phyloP scores from a whole-genome alignment of 257 asterid genomes.

The Solanum acaule region DNA sequence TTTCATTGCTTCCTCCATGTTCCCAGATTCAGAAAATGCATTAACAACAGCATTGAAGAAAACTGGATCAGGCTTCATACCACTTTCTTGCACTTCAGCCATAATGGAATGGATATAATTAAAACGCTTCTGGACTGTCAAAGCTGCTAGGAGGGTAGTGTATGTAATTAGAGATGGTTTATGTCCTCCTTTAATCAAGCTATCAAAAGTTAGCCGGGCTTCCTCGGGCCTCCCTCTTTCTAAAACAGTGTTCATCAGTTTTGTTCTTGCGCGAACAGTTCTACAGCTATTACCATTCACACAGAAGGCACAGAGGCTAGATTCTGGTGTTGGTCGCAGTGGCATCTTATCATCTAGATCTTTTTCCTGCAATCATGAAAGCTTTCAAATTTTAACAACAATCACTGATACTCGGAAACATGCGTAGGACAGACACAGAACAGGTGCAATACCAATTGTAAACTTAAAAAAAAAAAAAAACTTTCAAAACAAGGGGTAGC shows the following conservation, averaged over 20 bases:
- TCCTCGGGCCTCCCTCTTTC: constrained; percentile 45
- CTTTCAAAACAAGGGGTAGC: neutral
- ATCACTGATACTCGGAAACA: neutral
- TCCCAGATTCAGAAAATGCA: constrained; percentile 67
- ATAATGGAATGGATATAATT: constrained; percentile 34
- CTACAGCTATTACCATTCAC: constrained; percentile 36
- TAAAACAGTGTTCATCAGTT: constrained; percentile 48
- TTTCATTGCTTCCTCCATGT: constrained; percentile 65
- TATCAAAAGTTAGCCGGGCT: constrained; percentile 36
- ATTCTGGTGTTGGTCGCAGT: constrained; percentile 25
- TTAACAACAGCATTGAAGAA: constrained; percentile 62
- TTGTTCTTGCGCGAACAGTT: constrained; percentile 45
- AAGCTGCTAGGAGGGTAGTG: constrained; percentile 58
- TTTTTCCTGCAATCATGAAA: constrained; percentile 24
- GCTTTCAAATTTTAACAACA: neutral
- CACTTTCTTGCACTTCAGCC: constrained; percentile 33
- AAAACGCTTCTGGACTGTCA: constrained; percentile 55
- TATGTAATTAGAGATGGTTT: constrained; percentile 65
- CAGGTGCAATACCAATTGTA: neutral
- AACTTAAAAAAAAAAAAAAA: neutral
- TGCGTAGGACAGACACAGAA: neutral
- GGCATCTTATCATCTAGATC: constrained; percentile 24
- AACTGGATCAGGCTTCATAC: constrained; percentile 47
- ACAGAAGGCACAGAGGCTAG: constrained; percentile 40
- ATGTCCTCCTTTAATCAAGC: constrained; percentile 52